These are phyloP conservation scores for Mikania micrantha DNA, from an alignment of 129 eudicot species.

Conservation along the genomic window DNA sequence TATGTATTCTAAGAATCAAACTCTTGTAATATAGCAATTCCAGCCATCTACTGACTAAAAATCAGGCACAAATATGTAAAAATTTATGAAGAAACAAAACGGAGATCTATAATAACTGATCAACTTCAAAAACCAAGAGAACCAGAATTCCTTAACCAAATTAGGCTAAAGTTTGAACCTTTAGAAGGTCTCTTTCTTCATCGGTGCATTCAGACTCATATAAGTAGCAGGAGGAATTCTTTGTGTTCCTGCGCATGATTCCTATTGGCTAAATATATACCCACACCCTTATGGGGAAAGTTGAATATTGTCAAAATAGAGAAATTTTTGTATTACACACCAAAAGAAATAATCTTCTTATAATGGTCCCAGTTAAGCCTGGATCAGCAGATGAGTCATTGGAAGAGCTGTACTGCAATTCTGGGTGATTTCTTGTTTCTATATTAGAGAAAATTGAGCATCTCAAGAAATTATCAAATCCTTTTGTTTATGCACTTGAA, in stretches of 20 bases:
- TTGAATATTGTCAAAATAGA: constrained; percentile 37
- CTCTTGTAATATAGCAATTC: constrained; percentile 33
- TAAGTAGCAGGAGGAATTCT: constrained; percentile 17
- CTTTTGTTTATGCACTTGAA: constrained; percentile 16
- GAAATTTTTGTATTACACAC: constrained; percentile 48
- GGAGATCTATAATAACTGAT: background rate
- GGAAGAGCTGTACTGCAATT: constrained; percentile 12
- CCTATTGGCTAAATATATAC: constrained; percentile 27
- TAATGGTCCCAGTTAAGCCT: constrained; percentile 28
- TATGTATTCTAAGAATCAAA: constrained; percentile 28
- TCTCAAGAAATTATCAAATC: constrained; percentile 7
- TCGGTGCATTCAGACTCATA: constrained; percentile 11
- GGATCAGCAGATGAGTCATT: constrained; percentile 26
- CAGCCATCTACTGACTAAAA: constrained; percentile 30
- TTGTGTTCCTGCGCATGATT: constrained; percentile 15
- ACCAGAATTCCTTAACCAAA: constrained; percentile 22
- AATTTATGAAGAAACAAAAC: constrained; percentile 12
- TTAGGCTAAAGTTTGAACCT: constrained; percentile 6
- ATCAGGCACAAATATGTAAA: constrained; percentile 12
- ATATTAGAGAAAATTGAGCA: constrained; percentile 17
- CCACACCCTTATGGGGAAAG: constrained; percentile 20
- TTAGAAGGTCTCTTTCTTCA: background rate
- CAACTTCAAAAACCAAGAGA: constrained; percentile 8
- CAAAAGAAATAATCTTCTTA: constrained; percentile 46
- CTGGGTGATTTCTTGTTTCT: constrained; percentile 32